A percentile compares a stretch with the other conserved stretches of the same genome.
phyloP scores from a whole-genome alignment of 495 filamentous ascomycete genomes.

The Aspergillus homomorphus region DNA sequence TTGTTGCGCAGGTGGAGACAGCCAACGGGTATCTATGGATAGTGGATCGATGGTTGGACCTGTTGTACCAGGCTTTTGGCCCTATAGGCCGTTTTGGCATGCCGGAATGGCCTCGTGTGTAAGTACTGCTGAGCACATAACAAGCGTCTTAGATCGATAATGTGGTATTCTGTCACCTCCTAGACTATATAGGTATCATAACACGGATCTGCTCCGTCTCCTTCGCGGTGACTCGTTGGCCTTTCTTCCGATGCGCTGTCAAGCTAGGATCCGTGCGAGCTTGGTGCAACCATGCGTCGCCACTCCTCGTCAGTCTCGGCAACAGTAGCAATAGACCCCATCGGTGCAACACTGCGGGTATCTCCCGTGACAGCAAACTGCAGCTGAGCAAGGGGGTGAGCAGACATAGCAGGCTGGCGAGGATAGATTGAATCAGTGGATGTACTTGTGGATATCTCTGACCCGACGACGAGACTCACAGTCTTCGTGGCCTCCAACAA shows the following conservation, averaged over 20 bases:
- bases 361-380: conserved; percentile 14
- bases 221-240: no score
- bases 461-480: not conserved
- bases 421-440: conserved; percentile 1
- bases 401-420: conserved; percentile 13
- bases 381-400: conserved; percentile 15
- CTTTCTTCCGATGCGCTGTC: no score
- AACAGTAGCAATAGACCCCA: conserved; percentile 16
- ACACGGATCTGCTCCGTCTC: no score
- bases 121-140: no score
- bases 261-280: no score
- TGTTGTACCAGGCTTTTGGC: not conserved
- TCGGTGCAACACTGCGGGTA: conserved; percentile 17
- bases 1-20: not conserved
- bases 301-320: not conserved
- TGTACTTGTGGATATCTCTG: not conserved
- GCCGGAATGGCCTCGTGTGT: not conserved
- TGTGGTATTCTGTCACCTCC: no score
- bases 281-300: no score
- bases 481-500: not conserved
- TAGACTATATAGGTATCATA: no score
- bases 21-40: not conserved
- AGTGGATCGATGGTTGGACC: conserved; percentile 2
- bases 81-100: not conserved
- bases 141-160: no score